phyloP scores from a whole-genome alignment of 2,329 filamentous ascomycete species.

The Aspergillus piperis region DNA sequence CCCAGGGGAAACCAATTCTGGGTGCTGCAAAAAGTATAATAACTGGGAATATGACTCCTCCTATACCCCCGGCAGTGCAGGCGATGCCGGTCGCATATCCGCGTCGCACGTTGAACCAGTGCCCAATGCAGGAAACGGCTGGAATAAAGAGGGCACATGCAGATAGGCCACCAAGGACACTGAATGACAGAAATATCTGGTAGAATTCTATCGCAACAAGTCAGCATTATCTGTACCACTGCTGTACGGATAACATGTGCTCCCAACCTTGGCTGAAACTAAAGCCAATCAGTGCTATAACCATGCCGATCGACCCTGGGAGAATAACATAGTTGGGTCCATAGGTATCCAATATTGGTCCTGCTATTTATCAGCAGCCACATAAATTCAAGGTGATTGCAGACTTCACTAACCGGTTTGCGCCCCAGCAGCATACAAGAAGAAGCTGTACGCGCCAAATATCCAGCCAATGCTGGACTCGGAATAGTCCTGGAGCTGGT shows the following conservation, averaged over 20 bases:
- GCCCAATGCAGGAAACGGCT: constrained; percentile 31
- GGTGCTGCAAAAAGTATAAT: constrained; percentile 32
- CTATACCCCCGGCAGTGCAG: constrained; percentile 36
- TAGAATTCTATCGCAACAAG: constrained; percentile 33
- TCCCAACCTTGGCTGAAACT: constrained; percentile 24
- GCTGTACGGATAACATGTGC: no score
- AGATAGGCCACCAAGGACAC: constrained; percentile 36
- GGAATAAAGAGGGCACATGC: constrained; percentile 33
- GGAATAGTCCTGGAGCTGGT: constrained; percentile 38
- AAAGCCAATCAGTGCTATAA: constrained; percentile 33
- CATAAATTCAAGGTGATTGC: no score
- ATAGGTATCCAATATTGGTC: no score
- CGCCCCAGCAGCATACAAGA: constrained; percentile 36
- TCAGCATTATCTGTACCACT: no score
- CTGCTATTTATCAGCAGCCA: no score
- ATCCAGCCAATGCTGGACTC: constrained; percentile 45
- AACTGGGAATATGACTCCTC: constrained; percentile 39
- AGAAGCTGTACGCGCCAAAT: constrained; percentile 43
- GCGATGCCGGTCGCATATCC: constrained; percentile 38
- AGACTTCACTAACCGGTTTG: constrained; percentile 19
- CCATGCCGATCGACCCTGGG: constrained; percentile 21
- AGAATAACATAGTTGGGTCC: background rate
- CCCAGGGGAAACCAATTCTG: constrained; percentile 34
- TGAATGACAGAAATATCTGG: constrained; percentile 39
- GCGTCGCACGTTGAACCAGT: constrained; percentile 38